A percentile compares a stretch with the other conserved stretches of the same genome.
Conservation (phyloP, 2,329 filamentous ascomycete genomes). For the Juglanconis juglandina region DNA sequence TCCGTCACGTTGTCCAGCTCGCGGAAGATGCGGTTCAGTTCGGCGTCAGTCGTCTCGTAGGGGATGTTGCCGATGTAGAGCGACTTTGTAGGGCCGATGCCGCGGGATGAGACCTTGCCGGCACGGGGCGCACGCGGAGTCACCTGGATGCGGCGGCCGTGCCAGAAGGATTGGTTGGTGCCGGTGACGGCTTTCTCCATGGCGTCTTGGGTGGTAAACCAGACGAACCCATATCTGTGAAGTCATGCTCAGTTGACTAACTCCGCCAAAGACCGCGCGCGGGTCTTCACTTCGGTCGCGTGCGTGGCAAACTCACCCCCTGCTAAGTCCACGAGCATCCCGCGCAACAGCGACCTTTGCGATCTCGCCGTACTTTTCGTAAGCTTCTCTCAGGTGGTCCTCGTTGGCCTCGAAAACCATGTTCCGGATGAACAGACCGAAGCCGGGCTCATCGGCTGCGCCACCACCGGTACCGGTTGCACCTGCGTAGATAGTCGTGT, state of each 20-base stretch:
- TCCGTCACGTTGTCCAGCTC: slow-evolving; percentile 67
- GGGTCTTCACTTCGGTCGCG: not conserved
- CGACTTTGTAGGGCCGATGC: slow-evolving; percentile 23
- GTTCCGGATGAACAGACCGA: slow-evolving; percentile 32
- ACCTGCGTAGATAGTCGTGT: not conserved
- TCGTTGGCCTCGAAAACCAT: slow-evolving; percentile 34
- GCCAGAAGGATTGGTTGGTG: slow-evolving; percentile 35
- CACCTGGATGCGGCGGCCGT: slow-evolving; percentile 33
- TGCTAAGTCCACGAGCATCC: slow-evolving; percentile 33
- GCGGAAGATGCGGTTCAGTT: slow-evolving; percentile 75
- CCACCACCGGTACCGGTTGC: not conserved
- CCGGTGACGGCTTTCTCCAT: slow-evolving; percentile 25
- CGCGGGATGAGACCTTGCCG: not conserved
- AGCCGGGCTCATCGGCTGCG: slow-evolving; percentile 17
- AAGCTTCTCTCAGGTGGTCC: slow-evolving; percentile 30
- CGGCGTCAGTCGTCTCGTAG: slow-evolving; percentile 79
- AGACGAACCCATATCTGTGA: slow-evolving; percentile 33
- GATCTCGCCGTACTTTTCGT: slow-evolving; percentile 31
- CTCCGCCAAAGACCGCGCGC: not conserved
- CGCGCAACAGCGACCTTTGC: slow-evolving; percentile 24
- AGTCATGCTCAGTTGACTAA: slow-evolving; percentile 12
- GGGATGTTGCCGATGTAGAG: slow-evolving; percentile 84
- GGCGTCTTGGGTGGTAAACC: slow-evolving; percentile 23
- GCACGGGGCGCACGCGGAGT: slow-evolving; percentile 17
- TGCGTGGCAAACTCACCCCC: slow-evolving; percentile 25